Evolutionary conservation across 805 yeast genomes (phyloP).

Genomic region (Cyberlindnera mrakii): DNA sequence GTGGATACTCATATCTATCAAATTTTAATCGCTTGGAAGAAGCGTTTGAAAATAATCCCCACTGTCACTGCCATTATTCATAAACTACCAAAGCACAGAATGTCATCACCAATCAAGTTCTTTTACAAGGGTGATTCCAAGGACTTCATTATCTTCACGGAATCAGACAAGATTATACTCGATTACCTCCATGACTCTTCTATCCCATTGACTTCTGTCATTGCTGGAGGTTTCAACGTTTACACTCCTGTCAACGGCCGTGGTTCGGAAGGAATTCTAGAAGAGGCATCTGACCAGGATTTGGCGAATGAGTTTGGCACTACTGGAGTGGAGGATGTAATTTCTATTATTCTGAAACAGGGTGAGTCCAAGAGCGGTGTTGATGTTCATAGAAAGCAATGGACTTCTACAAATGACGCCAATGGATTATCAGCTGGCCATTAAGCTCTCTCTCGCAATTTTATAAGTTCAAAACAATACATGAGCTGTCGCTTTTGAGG

Average conservation of each 20-base stretch:
- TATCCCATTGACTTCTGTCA: slow-evolving; percentile 52
- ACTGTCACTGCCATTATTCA: too few relatives aligned
- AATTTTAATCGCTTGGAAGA: too few relatives aligned
- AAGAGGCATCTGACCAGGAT: slow-evolving; percentile 63
- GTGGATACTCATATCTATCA: too few relatives aligned
- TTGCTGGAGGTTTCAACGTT: slow-evolving; percentile 54
- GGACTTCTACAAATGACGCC: slow-evolving; percentile 41
- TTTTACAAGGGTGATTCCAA: slow-evolving; percentile 59
- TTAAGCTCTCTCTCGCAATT: too few relatives aligned
- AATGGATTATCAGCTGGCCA: slow-evolving; percentile 20
- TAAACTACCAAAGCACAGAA: background rate
- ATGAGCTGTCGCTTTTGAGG: background rate
- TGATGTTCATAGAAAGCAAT: slow-evolving; percentile 24
- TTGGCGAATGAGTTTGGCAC: slow-evolving; percentile 66
- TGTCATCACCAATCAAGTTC: slow-evolving; percentile 38
- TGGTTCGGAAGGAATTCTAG: slow-evolving; percentile 68
- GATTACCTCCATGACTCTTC: slow-evolving; percentile 45
- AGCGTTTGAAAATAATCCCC: too few relatives aligned
- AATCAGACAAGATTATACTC: slow-evolving; percentile 42
- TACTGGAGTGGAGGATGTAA: slow-evolving; percentile 43
- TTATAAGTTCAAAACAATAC: too few relatives aligned
- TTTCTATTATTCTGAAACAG: slow-evolving; percentile 50
- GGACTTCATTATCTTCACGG: slow-evolving; percentile 64
- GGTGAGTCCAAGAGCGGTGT: slow-evolving; percentile 46
- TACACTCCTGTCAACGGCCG: slow-evolving; percentile 51